A percentile compares a stretch with the other conserved stretches of the same genome.
Conservation (phyloP, 257 asterid genomes). For the Sherardia arvensis region DNA sequence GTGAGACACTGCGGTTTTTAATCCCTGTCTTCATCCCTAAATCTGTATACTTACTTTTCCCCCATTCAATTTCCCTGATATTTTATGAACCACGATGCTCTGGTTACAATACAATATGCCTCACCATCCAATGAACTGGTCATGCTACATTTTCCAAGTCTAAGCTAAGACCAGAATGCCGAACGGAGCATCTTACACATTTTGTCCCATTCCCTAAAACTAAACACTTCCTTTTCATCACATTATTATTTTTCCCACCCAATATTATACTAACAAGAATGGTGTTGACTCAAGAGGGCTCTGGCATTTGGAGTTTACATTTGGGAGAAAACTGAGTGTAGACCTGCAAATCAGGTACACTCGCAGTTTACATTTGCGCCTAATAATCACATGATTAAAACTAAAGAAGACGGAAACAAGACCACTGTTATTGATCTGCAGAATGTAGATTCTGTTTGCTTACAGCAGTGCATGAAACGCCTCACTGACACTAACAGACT, state of each 20-base stretch:
- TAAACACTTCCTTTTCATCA: not conserved
- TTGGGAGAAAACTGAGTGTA: too few relatives aligned
- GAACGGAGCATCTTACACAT: not conserved
- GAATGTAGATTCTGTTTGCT: too few relatives aligned
- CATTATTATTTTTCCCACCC: not conserved
- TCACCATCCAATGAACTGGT: not conserved
- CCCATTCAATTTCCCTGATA: not conserved
- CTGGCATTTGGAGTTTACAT: too few relatives aligned
- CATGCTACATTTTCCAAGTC: not conserved
- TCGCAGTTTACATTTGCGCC: too few relatives aligned
- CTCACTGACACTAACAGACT: too few relatives aligned
- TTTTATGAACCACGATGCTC: not conserved
- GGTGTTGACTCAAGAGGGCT: too few relatives aligned
- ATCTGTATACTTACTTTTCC: not conserved
- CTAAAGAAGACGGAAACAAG: too few relatives aligned
- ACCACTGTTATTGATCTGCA: too few relatives aligned
- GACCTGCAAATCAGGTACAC: too few relatives aligned
- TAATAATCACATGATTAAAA: too few relatives aligned
- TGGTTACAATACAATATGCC: not conserved
- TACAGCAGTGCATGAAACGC: too few relatives aligned
- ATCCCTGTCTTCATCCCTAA: not conserved
- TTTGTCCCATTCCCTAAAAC: not conserved
- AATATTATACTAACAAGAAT: too few relatives aligned
- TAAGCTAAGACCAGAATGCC: not conserved
- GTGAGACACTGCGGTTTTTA: not conserved